phyloP scores from a whole-genome alignment of 805 yeast genomes.

The Candida qinlingensis region DNA sequence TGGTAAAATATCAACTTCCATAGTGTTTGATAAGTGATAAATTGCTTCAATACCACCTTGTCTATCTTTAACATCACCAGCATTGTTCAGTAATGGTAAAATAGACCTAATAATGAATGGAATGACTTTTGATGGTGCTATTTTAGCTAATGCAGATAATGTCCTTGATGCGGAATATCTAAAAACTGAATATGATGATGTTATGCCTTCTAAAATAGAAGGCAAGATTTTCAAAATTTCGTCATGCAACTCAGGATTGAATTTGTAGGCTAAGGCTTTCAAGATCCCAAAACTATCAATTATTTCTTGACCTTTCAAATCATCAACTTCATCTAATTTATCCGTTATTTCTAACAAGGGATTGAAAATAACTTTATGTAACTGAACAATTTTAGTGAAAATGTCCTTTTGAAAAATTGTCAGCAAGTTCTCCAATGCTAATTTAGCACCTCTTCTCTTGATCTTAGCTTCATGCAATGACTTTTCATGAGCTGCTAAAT shows the following conservation, averaged over 20 bases:
- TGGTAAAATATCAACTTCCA: conserved; percentile 89
- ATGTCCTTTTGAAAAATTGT: conserved; percentile 45
- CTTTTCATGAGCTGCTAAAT: conserved; percentile 55
- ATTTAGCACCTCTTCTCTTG: conserved; percentile 79
- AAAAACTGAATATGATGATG: conserved; percentile 72
- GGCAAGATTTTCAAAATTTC: conserved; percentile 52
- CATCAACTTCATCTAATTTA: conserved; percentile 29
- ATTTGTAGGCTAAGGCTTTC: conserved; percentile 62
- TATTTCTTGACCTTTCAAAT: conserved; percentile 65
- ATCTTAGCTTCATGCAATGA: conserved; percentile 69
- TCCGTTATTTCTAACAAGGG: conserved; percentile 43
- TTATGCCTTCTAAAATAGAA: conserved; percentile 46
- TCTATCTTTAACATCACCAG: conserved; percentile 62
- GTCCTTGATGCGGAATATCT: conserved; percentile 90
- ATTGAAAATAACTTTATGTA: conserved; percentile 58
- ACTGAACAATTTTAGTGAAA: conserved; percentile 60
- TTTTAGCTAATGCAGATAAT: conserved; percentile 70
- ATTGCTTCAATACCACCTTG: conserved; percentile 94
- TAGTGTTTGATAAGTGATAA: conserved; percentile 74
- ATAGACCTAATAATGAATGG: conserved; percentile 73
- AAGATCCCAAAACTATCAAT: conserved; percentile 84
- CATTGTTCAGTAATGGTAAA: conserved; percentile 76
- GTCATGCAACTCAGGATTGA: conserved; percentile 43
- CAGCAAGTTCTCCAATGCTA: conserved; percentile 59
- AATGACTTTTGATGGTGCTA: conserved; percentile 64